Evolutionary conservation across 768 basidiomycete species (phyloP), one percentile per base, ranked within the genome.

Genomic region (Cystofilobasidium capitatum): DNA sequence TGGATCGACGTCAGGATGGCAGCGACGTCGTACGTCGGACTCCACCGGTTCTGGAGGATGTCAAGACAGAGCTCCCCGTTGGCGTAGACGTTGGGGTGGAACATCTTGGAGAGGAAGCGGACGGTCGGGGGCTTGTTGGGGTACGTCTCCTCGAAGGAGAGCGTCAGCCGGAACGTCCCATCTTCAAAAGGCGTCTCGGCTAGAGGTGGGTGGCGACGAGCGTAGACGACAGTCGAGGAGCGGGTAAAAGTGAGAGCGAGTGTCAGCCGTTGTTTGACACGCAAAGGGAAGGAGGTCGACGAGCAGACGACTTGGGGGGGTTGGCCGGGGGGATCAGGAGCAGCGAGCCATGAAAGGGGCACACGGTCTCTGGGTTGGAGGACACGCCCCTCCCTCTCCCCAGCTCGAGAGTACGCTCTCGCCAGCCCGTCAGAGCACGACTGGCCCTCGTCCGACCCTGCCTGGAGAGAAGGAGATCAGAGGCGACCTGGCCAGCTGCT

Each of bases 171-270:
- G 85, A 99, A 98, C 17, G 94, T 98, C 73, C 96, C 96, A 73
- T 98, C 96, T 78, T 98, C 96, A 77, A 99, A 99, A 0, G 96
- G 96, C 8, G 96, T 99, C 69, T 98, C 96, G 76, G 87, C 96
- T 97, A 77, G 59, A 64, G 33, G 40, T 35, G 65, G 61, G 62
- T 35, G 58, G 51, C 29, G 58, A 6, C 3, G 6, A 12, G 49
- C 26, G 12, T 20, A 24, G 10, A 39, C 36, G 10, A 26, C 26
- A n/a, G 26, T n/a, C 9, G 49, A 13, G 49, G 16, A 45, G 40
- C n/a, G 40, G 59, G 40, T 7, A 35, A 16, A 26, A 37, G 40
- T 14, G 20, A 24, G 29, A 2, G 8, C 24, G 42, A 51, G 49
- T n/a, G n/a, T 51, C 49, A 51, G n/a, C 49, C 9, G 12, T 9